Evolutionary conservation across 192 early-diverging fungal species (phyloP), one percentile per base, ranked within the genome.

Genomic region (Dispira simplex): DNA sequence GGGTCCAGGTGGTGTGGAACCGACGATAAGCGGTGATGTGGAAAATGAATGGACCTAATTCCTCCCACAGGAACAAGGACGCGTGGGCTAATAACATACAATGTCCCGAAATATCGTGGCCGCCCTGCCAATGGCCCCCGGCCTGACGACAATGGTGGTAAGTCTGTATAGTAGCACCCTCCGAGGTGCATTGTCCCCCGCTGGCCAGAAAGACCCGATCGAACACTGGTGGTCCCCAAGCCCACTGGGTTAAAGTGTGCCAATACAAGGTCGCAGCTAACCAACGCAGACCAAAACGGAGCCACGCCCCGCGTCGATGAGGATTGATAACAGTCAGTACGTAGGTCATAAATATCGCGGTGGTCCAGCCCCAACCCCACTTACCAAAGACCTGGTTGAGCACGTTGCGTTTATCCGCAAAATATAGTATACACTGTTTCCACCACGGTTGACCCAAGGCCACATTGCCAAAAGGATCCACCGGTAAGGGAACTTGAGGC

Each of bases 61-160:
- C 88, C 63, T 89, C 86, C 74, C 72, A 74, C 49, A 90, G 67
- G 65, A 89, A 81, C 51, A 91, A 72, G 21, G 75, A 86, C 56
- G 87, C 77, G 71, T 91, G 89, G 3, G 85, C 77, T 64, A 91
- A 68, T 68, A 91, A 68, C 54, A 96, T 83, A 68, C 89, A 90
- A 72, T 96, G 93, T 26, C 93, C 93, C 0, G 85, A 88, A 21
- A 93, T 72, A 78, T 96, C 93, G 66, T 91, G 81, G 6, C 91
- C 92, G 57, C 83, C 84, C 13, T 57, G 44, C 90, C 90, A 93
- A 14, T 63, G 26, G 16, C 90, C 91, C 12, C 87, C 86, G 13
- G 73, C 70, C 11, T 60, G 20, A 18, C 71, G 68, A 67, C 84
- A 86, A 2, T 59, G 53, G 5, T 46, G 46, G 45, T 74, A 69